phyloP scores from a whole-genome alignment of 257 asterid genomes.

The Anisodus acutangulus region DNA sequence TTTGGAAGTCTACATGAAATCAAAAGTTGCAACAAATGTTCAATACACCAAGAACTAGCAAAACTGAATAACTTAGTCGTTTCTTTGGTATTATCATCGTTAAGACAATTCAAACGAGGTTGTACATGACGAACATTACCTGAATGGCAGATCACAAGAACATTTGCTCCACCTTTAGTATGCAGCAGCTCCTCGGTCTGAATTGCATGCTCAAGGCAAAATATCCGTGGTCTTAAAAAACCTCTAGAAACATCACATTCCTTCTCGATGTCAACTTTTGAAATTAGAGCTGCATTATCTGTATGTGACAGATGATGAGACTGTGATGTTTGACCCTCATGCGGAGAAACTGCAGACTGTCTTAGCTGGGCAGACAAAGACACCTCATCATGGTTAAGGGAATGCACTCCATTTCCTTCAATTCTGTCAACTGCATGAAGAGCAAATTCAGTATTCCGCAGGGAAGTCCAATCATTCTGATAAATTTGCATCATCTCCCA shows the following conservation, averaged over 20 bases:
- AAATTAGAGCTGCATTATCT: conserved; percentile 40
- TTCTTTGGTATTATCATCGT: not conserved
- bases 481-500: conserved; percentile 15
- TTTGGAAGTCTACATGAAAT: conserved; percentile 68
- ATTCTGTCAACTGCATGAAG: conserved; percentile 41
- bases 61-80: conserved; percentile 18
- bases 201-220: conserved; percentile 95
- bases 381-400: conserved; percentile 34
- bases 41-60: conserved; percentile 26
- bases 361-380: conserved; percentile 41
- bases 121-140: conserved; percentile 48
- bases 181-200: conserved; percentile 73
- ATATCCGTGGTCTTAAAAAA: conserved; percentile 64
- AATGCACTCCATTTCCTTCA: conserved; percentile 36
- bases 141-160: conserved; percentile 95
- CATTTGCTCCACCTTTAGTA: conserved; percentile 81
- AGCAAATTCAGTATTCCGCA: conserved; percentile 36
- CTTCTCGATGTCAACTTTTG: conserved; percentile 37
- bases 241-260: conserved; percentile 57
- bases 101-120: conserved; percentile 26
- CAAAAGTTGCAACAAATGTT: conserved; percentile 25
- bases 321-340: conserved; percentile 39
- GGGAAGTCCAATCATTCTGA: conserved; percentile 19
- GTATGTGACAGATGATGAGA: conserved; percentile 35
- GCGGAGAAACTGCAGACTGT: conserved; percentile 32